These are phyloP conservation scores for Penicillium sp. DNA, from an alignment of 2,329 filamentous ascomycete genomes.

Conservation along the genomic window DNA sequence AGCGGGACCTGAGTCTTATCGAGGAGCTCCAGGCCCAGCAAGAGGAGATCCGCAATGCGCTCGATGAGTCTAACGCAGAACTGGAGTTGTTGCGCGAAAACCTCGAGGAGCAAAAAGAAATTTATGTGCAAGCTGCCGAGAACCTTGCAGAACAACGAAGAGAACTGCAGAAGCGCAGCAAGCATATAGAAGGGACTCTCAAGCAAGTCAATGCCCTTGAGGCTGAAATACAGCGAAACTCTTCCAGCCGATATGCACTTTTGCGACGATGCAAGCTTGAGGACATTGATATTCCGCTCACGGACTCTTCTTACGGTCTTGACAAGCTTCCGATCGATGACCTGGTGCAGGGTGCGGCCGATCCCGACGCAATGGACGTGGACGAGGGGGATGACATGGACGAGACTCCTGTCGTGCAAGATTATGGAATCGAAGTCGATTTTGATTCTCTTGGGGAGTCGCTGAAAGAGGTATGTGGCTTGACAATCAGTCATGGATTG, in stretches of 20 bases:
- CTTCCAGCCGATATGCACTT: slow-evolving; percentile 73
- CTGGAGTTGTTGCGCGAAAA: slow-evolving; percentile 69
- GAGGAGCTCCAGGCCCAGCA: slow-evolving; percentile 66
- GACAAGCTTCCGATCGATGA: slow-evolving; percentile 86
- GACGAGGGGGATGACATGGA: slow-evolving; percentile 56
- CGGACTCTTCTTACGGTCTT: slow-evolving; percentile 61
- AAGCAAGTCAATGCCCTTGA: slow-evolving; percentile 76
- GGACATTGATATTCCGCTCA: slow-evolving; percentile 79
- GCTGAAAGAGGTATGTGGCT: slow-evolving; percentile 60
- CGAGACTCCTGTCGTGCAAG: slow-evolving; percentile 64
- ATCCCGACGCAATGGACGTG: slow-evolving; percentile 87
- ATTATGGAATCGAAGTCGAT: slow-evolving; percentile 87
- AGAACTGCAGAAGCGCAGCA: slow-evolving; percentile 77
- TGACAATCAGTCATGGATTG: background rate
- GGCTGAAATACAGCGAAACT: slow-evolving; percentile 77
- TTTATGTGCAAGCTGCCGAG: slow-evolving; percentile 63
- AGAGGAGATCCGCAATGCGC: slow-evolving; percentile 63
- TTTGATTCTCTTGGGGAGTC: slow-evolving; percentile 78
- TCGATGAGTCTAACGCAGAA: slow-evolving; percentile 68
- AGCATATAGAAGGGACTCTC: slow-evolving; percentile 68
- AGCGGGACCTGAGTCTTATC: slow-evolving; percentile 64
- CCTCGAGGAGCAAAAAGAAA: slow-evolving; percentile 62
- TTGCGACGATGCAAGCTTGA: slow-evolving; percentile 88
- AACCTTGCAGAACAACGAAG: slow-evolving; percentile 71
- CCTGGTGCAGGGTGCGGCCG: slow-evolving; percentile 57